Conservation (phyloP, 202 grass and related monocot species). For the Cymbopogon flexuosus region DNA sequence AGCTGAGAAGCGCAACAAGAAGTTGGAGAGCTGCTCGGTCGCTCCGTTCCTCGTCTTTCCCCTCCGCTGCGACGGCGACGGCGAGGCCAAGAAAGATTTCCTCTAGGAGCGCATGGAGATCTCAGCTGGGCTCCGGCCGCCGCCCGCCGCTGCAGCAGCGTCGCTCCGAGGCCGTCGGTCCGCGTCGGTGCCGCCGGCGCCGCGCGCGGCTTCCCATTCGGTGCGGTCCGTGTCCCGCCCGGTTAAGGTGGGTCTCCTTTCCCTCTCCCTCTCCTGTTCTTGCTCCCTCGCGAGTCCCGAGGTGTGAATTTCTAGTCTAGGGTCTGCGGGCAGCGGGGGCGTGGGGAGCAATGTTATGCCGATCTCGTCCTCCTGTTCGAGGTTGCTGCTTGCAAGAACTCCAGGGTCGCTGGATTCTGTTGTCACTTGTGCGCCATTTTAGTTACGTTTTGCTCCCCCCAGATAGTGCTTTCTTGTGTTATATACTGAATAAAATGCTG, state of each 20-base stretch:
- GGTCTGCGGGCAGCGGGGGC: not conserved
- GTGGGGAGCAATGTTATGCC: not conserved
- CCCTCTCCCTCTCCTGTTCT: not conserved
- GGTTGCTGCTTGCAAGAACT: not conserved
- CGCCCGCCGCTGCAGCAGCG: not conserved
- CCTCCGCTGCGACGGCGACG: slow-evolving; percentile 15
- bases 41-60: not conserved
- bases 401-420: not conserved
- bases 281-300: not conserved
- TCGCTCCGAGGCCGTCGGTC: not conserved
- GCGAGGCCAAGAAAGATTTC: not conserved
- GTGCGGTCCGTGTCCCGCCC: not conserved
- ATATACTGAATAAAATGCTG: not conserved
- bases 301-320: not conserved
- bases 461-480: too few relatives aligned
- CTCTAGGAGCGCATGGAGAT: slow-evolving; percentile 25
- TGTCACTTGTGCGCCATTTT: not conserved
- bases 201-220: not conserved
- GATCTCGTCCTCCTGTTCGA: not conserved
- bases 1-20: not conserved
- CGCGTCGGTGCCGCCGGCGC: not conserved
- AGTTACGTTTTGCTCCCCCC: not conserved
- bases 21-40: not conserved
- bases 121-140: slow-evolving; percentile 25
- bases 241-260: slow-evolving; percentile 1